Evolutionary conservation across 257 asterid genomes (phyloP), one percentile per base, ranked within the genome.

Genomic region (Solanum phureja): DNA sequence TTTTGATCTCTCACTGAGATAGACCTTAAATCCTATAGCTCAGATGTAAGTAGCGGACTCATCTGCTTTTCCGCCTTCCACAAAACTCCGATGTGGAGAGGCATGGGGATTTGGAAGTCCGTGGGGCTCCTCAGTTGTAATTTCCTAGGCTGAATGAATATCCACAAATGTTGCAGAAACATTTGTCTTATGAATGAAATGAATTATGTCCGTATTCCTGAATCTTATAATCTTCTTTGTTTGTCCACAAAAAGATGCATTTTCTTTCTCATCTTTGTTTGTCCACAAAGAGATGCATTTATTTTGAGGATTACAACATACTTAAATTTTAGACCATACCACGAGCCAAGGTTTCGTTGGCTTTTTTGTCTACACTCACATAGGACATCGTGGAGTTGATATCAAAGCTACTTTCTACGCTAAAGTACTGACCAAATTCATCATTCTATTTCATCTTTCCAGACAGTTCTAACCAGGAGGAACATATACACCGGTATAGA

Each of bases 381-480:
- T 18, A 34, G 1, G 5, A 24, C 66, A 2, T 46, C 11, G 42
- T 81, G 66, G 66, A 4, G 10, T 9, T 27, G 40, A 81, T 44
- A 81, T 24, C 42, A 18, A 27, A 44, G 44, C 37, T 82, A 29
- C 29, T 49, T 19, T 49, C 29, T 82, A 27, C 2, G 29, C 29
- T 82, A 5, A 46, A 29, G 21, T 29, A 46, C 44, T 10, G 69
- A 49, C 69, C 86, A 3, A 82, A 49, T 10, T 82, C 44, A 49
- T 49, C 44, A 82, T 82, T 49, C 29, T 11, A 31, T 73, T 86
- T n/a, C 88, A 29, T 29, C 77, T 49, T 91, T 88, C 88, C 98
- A 97, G 99, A 90, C 96, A 31, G 94, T 97, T 86, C 94, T 97
- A 90, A 96, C 98, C 49, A 93, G 99, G 93, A 95, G 88, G 95